Percentiles rank a stretch among this genome's conserved stretches.
Conservation (phyloP, 768 basidiomycete genomes). For the Mycena belliarum region DNA sequence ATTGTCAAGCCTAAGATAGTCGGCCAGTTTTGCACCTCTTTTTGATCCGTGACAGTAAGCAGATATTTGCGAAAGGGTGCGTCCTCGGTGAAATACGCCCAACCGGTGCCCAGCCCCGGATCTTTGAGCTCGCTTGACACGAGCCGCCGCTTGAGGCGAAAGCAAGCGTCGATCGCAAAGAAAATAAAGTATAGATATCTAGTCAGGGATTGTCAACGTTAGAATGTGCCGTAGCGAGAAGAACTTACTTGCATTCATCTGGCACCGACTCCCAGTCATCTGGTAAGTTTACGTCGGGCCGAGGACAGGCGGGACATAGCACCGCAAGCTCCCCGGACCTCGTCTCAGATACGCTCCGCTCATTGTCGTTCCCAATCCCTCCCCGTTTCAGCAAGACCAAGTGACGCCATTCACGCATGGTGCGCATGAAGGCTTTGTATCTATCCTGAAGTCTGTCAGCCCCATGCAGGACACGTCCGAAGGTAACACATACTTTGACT, state of each 20-base stretch:
- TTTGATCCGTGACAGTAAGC: neutral
- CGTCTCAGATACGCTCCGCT: constrained; percentile 17
- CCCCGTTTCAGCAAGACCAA: constrained; percentile 28
- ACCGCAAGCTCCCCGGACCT: constrained; percentile 23
- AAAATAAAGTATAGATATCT: neutral
- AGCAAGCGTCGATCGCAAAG: neutral
- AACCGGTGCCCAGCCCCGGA: neutral
- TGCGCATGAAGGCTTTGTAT: constrained; percentile 9
- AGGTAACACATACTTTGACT: neutral
- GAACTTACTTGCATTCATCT: neutral
- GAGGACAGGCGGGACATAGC: neutral
- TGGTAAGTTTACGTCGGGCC: neutral
- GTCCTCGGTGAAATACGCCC: neutral
- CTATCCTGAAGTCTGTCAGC: neutral
- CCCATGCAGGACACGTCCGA: too few species aligned
- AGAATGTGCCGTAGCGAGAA: too few species aligned
- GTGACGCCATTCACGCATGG: constrained; percentile 24
- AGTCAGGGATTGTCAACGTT: too few species aligned
- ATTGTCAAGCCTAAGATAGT: neutral
- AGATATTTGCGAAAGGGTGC: neutral
- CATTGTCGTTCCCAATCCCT: constrained; percentile 28
- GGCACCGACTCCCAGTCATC: neutral
- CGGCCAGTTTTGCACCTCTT: neutral
- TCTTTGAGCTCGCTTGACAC: neutral
- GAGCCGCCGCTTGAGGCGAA: neutral